These are phyloP conservation scores for Murraya paniculata DNA, from an alignment of 345 rosid genomes.

Conservation along the genomic window DNA sequence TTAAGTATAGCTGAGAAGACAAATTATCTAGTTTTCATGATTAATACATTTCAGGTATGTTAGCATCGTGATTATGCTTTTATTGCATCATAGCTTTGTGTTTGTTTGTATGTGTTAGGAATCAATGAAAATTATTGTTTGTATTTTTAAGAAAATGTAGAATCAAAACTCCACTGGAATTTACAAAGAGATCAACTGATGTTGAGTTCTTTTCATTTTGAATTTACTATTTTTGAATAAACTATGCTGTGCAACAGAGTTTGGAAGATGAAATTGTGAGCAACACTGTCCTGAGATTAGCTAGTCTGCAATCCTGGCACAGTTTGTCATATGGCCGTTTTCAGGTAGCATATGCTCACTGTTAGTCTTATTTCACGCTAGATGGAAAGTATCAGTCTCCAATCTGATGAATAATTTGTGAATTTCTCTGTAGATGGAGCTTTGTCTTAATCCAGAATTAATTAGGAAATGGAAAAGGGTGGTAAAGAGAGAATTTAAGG, in stretches of 20 bases:
- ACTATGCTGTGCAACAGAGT: conserved; percentile 55
- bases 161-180: neutral
- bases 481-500: conserved; percentile 75
- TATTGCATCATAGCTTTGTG: neutral
- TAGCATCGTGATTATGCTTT: conserved; percentile 17
- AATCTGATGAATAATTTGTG: conserved; percentile 12
- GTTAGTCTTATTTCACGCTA: conserved; percentile 2
- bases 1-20: conserved; percentile 85
- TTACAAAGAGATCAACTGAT: neutral
- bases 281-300: conserved; percentile 75
- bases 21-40: conserved; percentile 91
- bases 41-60: conserved; percentile 95
- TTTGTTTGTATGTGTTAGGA: neutral
- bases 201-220: neutral
- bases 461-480: conserved; percentile 88
- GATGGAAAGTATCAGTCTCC: conserved; percentile 9
- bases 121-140: neutral
- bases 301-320: conserved; percentile 84
- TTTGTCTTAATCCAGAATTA: conserved; percentile 76
- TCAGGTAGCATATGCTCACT: conserved; percentile 48
- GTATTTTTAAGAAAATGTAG: neutral
- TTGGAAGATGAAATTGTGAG: conserved; percentile 95
- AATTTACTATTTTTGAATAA: neutral
- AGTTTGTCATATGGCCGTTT: conserved; percentile 94
- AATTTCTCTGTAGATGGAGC: conserved; percentile 72